Evolutionary conservation across 257 asterid genomes (phyloP).

Genomic region (Solanum phureja): DNA sequence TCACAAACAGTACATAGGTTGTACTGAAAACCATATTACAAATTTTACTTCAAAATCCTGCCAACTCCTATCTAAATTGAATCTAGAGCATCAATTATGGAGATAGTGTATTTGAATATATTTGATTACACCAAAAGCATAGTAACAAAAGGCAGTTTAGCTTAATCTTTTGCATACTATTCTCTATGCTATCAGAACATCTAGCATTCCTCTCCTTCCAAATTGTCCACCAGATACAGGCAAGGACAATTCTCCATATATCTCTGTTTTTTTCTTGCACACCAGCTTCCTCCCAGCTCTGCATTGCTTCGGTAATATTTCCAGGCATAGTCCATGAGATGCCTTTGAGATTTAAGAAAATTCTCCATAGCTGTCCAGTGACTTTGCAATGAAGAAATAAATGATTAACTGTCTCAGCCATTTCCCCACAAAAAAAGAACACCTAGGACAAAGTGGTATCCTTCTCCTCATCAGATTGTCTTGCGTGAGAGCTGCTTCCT

Average conservation of each 20-base stretch:
- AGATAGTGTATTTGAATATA: not conserved
- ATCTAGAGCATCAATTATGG: not conserved
- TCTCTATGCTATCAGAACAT: not conserved
- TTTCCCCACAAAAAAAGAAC: not conserved
- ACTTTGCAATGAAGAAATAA: not conserved
- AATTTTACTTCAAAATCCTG: too few relatives aligned
- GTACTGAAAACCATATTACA: too few relatives aligned
- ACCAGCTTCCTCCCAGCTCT: not conserved
- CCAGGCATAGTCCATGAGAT: not conserved
- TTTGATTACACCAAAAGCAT: not conserved
- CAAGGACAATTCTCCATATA: not conserved
- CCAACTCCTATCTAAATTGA: not conserved
- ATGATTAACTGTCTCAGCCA: not conserved
- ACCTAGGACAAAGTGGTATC: not conserved
- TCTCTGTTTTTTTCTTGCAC: not conserved
- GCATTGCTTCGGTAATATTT: not conserved
- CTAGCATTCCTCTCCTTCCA: not conserved
- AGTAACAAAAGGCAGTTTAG: not conserved
- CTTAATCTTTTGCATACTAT: not conserved
- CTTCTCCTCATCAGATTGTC: not conserved
- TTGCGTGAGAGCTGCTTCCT: not conserved
- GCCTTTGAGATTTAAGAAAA: not conserved
- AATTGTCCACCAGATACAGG: not conserved
- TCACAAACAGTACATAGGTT: too few relatives aligned
- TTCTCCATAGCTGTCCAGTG: not conserved